Evolutionary conservation across 1,284 basidiomycete species (phyloP).

Genomic region (Takashimella tepidaria): DNA sequence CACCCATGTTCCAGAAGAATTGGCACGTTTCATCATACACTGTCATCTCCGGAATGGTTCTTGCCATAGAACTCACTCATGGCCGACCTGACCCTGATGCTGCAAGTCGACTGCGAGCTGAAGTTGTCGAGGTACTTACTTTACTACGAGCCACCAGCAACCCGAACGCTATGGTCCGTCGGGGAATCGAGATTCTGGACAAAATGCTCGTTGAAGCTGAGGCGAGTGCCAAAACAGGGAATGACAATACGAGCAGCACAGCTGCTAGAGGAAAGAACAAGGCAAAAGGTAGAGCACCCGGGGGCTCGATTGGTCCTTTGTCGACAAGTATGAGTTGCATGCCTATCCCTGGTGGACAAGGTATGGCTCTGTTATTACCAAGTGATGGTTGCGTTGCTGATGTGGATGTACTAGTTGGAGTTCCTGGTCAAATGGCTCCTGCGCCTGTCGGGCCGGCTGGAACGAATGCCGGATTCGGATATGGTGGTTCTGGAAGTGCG

Average conservation of each 20-base stretch:
- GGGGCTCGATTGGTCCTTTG: too few species aligned
- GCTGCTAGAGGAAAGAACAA: not conserved
- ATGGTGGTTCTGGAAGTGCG: too few species aligned
- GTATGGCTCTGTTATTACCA: too few species aligned
- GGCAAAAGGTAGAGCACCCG: not conserved
- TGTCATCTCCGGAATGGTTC: conserved; percentile 25
- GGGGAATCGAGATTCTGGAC: conserved; percentile 14
- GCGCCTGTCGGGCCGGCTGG: too few species aligned
- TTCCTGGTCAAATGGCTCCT: too few species aligned
- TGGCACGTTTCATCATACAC: conserved; percentile 31
- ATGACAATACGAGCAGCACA: not conserved
- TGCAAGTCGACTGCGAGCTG: conserved; percentile 5
- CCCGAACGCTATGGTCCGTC: conserved; percentile 11
- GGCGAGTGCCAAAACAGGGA: not conserved
- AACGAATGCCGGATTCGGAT: too few species aligned
- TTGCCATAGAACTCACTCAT: conserved; percentile 26
- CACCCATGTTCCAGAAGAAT: conserved; percentile 28
- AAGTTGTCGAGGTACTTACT: conserved; percentile 9
- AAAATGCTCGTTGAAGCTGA: conserved; percentile 14
- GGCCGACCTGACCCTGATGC: conserved; percentile 15
- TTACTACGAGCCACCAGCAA: conserved; percentile 2
- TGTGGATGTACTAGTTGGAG: too few species aligned
- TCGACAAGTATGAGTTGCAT: too few species aligned
- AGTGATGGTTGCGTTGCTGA: too few species aligned
- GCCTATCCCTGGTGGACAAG: too few species aligned